phyloP scores from a whole-genome alignment of 306 rosid species.

The Citrullus mucosospermus region DNA sequence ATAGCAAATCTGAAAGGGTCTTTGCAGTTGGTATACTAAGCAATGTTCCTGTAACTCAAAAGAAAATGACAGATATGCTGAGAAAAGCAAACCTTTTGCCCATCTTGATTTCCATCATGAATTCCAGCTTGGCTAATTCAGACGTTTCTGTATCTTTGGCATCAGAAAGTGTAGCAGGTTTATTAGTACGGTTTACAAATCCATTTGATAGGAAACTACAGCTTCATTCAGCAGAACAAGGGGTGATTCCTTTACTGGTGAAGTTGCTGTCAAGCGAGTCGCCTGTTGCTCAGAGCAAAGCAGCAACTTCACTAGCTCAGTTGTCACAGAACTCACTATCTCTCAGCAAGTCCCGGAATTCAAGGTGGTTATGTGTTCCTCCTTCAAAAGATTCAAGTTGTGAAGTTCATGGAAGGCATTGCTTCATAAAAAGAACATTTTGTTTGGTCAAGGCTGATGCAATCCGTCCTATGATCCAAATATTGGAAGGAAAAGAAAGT shows the following conservation, averaged over 20 bases:
- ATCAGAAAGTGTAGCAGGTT: slow-evolving; percentile 35
- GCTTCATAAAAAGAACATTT: slow-evolving; percentile 53
- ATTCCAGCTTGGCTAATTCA: slow-evolving; percentile 26
- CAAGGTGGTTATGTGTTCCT: slow-evolving; percentile 59
- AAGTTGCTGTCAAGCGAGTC: slow-evolving; percentile 55
- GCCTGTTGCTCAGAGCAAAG: slow-evolving; percentile 39
- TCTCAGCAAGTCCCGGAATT: slow-evolving; percentile 34
- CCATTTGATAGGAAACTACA: slow-evolving; percentile 70
- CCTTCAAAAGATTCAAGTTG: slow-evolving; percentile 42
- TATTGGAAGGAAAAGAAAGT: slow-evolving; percentile 48
- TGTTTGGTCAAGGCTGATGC: slow-evolving; percentile 81
- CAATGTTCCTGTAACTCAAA: slow-evolving; percentile 51
- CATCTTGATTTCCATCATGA: slow-evolving; percentile 34
- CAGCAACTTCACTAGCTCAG: slow-evolving; percentile 72
- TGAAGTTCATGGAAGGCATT: slow-evolving; percentile 61
- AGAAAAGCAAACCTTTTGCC: slow-evolving; percentile 47
- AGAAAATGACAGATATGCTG: slow-evolving; percentile 46
- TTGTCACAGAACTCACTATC: slow-evolving; percentile 60
- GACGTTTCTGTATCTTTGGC: slow-evolving; percentile 19
- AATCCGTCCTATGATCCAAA: slow-evolving; percentile 39
- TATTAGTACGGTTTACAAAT: slow-evolving; percentile 53
- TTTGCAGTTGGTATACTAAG: slow-evolving; percentile 59
- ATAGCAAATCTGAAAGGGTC: slow-evolving; percentile 41
- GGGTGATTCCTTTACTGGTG: slow-evolving; percentile 66
- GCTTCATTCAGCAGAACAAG: slow-evolving; percentile 52